Evolutionary conservation across 345 rosid genomes (phyloP).

Genomic region (Citrus inodora): DNA sequence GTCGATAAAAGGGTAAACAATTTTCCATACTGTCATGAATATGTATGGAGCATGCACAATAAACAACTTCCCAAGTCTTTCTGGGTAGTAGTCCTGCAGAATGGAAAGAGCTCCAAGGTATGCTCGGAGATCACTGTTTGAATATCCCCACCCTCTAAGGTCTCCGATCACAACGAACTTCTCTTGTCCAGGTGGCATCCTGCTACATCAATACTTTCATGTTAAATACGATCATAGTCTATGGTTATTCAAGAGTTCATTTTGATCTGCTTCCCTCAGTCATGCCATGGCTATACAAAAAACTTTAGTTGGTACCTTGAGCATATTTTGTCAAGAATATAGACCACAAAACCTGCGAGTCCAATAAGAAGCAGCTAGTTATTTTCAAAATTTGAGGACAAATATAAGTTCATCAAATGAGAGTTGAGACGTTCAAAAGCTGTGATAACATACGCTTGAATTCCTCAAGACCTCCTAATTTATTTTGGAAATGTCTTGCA

Average conservation of each 20-base stretch:
- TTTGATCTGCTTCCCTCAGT: not conserved
- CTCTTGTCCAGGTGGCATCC: constrained; percentile 40
- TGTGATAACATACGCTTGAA: constrained; percentile 37
- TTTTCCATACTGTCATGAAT: constrained; percentile 38
- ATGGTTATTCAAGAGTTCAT: not conserved
- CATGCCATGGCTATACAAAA: not conserved
- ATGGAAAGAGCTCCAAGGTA: constrained; percentile 34
- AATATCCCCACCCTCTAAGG: constrained; percentile 52
- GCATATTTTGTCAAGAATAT: constrained; percentile 28
- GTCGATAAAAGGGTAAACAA: constrained; percentile 41
- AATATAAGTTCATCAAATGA: not conserved
- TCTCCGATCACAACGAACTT: constrained; percentile 42
- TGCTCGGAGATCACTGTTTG: constrained; percentile 42
- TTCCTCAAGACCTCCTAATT: constrained; percentile 31
- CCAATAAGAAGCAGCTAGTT: not conserved
- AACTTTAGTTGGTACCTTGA: constrained; percentile 25
- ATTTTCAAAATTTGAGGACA: too few species aligned
- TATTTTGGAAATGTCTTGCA: constrained; percentile 35
- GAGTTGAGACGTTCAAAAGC: too few species aligned
- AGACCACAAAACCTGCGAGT: constrained; percentile 35
- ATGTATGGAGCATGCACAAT: constrained; percentile 35
- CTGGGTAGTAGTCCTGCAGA: constrained; percentile 53
- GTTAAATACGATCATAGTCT: not conserved
- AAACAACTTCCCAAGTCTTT: constrained; percentile 41
- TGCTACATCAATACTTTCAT: constrained; percentile 12